phyloP scores from a whole-genome alignment of 139 green algal species.

The Tetradesmus obliquus region DNA sequence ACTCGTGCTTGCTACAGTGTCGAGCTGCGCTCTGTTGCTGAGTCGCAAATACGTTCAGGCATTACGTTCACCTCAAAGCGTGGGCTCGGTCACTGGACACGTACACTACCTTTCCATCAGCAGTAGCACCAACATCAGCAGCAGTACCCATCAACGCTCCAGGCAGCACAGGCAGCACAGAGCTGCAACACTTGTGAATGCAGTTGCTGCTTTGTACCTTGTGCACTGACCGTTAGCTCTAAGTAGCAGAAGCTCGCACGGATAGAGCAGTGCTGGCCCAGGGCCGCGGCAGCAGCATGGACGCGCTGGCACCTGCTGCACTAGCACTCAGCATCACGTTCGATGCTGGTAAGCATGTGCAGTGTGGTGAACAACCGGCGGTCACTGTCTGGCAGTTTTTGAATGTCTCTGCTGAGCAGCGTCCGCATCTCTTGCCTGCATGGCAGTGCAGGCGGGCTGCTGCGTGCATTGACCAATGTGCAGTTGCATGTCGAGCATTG shows the following conservation, averaged over 20 bases:
- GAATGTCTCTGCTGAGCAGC: background rate
- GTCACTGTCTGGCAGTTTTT: too few species aligned
- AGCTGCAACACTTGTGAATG: background rate
- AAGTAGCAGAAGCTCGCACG: background rate
- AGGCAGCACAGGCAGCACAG: conserved; percentile 2
- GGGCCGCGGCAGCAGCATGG: conserved; percentile 31
- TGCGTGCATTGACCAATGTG: background rate
- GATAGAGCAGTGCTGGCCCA: background rate
- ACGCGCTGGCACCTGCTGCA: conserved; percentile 31
- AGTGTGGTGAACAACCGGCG: background rate
- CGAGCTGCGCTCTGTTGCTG: background rate
- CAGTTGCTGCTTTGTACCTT: background rate
- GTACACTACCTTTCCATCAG: background rate
- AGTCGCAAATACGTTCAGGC: background rate
- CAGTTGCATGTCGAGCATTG: background rate
- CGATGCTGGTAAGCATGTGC: conserved; percentile 1
- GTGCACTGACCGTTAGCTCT: background rate
- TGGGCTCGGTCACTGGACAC: background rate
- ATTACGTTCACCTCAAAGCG: background rate
- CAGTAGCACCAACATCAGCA: background rate
- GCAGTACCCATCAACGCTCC: background rate
- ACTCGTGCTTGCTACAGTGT: background rate
- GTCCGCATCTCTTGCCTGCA: background rate
- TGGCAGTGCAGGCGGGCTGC: background rate
- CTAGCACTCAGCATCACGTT: conserved; percentile 29